Base-by-base conservation (phyloP, 352 stramenopile genomes). In the Aphanomyces astaci region DNA sequence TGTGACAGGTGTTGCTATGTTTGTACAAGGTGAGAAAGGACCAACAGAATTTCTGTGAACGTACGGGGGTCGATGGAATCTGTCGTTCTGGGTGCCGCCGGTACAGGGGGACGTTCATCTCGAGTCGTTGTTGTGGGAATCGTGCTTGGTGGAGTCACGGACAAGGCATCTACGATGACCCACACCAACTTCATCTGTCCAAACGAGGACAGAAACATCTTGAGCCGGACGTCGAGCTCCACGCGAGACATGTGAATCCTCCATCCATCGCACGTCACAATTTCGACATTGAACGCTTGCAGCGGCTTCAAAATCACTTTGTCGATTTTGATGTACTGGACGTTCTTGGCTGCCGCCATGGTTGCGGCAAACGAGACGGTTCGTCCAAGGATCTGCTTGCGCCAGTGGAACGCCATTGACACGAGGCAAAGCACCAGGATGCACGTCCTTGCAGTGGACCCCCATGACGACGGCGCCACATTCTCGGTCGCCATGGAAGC, bases 191-290 rank as follows among this genome's bases (percentile, higher is more conserved):
- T 65, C 31, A 46, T 48, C 19, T 53, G 36, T 3, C 56, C 56
- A n/a, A 65, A 65, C 39, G 56, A 53, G 5, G 56, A 46, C 11
- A 65, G 48, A 36, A 65, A 65, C 22, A 36, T 48, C 39, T 32
- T 49, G 22, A 65, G 33, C 13, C 39, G 56, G 10, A 65, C 56
- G 39, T 65, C 56, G 10, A 65, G 19, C 31, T 65, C 19, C 5
- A 65, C 32, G 36, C 56, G 56, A 28, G 56, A 53, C 33, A 65
- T 10, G 2, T 39, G 56, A 32, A 65, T 22, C 2, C 24, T 11
- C 17, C 36, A 32, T 13, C 56, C 56, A 7, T 65, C 36, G 36
- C 17, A 9, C 39, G 56, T 65, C 36, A 51, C 17, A 5, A 65
- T 10, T 31, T 65, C 56, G 39, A 65, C 36, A 22, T 51, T 3